These are phyloP conservation scores for Casuarina cunninghamiana DNA, from an alignment of 306 rosid species.

Conservation along the genomic window DNA sequence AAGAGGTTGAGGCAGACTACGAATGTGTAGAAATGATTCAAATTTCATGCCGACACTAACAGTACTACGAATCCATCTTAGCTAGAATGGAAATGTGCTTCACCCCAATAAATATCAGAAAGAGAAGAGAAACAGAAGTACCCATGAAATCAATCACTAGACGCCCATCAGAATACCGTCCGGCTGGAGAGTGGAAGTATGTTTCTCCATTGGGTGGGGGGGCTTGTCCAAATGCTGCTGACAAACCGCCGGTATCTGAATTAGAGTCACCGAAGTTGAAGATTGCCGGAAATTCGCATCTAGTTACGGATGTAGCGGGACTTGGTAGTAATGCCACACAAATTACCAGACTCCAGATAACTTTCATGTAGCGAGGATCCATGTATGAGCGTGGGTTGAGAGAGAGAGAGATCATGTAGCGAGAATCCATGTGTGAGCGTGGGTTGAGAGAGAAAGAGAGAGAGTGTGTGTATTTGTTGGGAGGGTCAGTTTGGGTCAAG, in stretches of 20 bases:
- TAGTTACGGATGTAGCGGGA: neutral
- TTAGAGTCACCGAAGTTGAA: slow-evolving; percentile 69
- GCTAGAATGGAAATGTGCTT: neutral
- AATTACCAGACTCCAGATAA: slow-evolving; percentile 16
- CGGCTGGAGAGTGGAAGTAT: slow-evolving; percentile 57
- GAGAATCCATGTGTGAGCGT: no score
- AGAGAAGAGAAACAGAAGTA: slow-evolving; percentile 6
- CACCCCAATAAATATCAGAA: neutral
- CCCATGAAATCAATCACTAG: slow-evolving; percentile 63
- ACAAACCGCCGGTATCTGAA: slow-evolving; percentile 60
- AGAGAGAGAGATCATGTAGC: neutral
- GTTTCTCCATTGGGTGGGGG: slow-evolving; percentile 57
- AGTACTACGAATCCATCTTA: neutral
- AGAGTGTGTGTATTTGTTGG: neutral
- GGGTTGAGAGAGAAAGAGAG: neutral
- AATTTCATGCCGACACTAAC: neutral
- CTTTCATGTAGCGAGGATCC: slow-evolving; percentile 1
- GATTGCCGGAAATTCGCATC: slow-evolving; percentile 44
- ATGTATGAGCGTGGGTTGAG: neutral
- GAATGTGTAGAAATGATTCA: neutral
- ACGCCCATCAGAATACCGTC: slow-evolving; percentile 74
- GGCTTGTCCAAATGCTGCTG: slow-evolving; percentile 61
- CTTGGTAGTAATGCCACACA: slow-evolving; percentile 15
- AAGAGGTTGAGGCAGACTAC: neutral
- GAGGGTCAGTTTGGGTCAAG: no score